These are phyloP conservation scores for Candida jianshihensis DNA, from an alignment of 805 yeast species.

Conservation along the genomic window DNA sequence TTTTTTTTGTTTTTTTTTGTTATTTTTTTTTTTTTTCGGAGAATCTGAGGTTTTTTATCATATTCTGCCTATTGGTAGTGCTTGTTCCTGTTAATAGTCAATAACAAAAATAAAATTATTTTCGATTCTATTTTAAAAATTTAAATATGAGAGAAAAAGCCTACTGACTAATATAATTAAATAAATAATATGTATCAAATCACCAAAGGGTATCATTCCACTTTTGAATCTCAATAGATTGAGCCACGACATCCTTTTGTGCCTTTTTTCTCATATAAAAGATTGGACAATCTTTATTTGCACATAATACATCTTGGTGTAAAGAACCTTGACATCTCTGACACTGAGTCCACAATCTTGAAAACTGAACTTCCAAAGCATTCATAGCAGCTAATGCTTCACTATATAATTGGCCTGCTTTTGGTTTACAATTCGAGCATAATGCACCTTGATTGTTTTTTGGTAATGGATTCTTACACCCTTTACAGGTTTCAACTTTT, in stretches of 20 bases:
- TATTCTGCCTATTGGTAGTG: too few relatives aligned
- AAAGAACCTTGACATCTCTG: conserved; percentile 95
- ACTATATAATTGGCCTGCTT: conserved; percentile 75
- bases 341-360: conserved; percentile 95
- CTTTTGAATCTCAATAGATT: conserved; percentile 31
- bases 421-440: conserved; percentile 69
- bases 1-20: too few relatives aligned
- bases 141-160: too few relatives aligned
- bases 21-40: too few relatives aligned
- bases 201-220: conserved; percentile 30
- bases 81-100: too few relatives aligned
- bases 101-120: too few relatives aligned
- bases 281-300: conserved; percentile 94
- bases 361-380: conserved; percentile 71
- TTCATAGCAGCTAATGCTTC: conserved; percentile 75
- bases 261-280: conserved; percentile 84
- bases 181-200: background rate
- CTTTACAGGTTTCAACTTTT: conserved; percentile 81
- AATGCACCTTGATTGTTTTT: conserved; percentile 60
- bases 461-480: conserved; percentile 73
- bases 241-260: conserved; percentile 34
- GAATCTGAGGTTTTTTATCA: too few relatives aligned
- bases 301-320: conserved; percentile 92
- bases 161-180: background rate
- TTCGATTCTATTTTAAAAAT: too few relatives aligned